Conservation (phyloP, 768 basidiomycete genomes). For the Macrolepiota fuliginosa region DNA sequence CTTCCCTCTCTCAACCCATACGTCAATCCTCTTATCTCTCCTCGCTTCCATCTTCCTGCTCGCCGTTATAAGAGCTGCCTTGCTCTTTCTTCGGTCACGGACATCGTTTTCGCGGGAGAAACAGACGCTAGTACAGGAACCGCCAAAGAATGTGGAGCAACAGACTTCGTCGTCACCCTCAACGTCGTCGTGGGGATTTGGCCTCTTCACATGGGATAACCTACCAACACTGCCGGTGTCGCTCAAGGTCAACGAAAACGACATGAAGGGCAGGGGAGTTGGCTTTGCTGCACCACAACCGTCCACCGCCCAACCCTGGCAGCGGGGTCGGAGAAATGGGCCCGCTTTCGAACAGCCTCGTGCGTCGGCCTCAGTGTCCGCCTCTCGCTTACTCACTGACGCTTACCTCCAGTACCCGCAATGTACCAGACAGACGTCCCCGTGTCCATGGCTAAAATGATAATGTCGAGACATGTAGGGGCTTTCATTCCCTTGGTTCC, state of each 20-base stretch:
- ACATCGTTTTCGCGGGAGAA: constrained; percentile 19
- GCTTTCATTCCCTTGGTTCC: neutral
- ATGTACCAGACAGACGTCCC: constrained; percentile 31
- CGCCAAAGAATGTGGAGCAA: constrained; percentile 13
- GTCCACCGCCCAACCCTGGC: constrained; percentile 16
- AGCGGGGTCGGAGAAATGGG: constrained; percentile 23
- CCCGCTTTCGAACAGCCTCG: constrained; percentile 31
- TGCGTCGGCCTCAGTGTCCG: constrained; percentile 5
- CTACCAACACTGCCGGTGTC: constrained; percentile 23
- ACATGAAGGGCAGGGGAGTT: constrained; percentile 14
- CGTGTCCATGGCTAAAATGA: constrained; percentile 37
- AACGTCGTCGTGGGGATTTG: constrained; percentile 24
- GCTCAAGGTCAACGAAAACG: constrained; percentile 5
- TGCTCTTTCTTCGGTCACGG: constrained; percentile 19
- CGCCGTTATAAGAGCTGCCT: constrained; percentile 20
- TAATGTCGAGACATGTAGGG: constrained; percentile 36
- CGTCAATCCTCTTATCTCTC: constrained; percentile 13
- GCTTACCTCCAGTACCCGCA: constrained; percentile 24
- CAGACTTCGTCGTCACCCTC: constrained; percentile 2
- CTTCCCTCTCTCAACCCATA: constrained; percentile 10
- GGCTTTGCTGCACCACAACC: constrained; percentile 10
- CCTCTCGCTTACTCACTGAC: neutral
- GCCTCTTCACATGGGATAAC: constrained; percentile 29
- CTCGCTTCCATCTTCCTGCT: constrained; percentile 21
- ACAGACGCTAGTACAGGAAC: constrained; percentile 17